Evolutionary conservation across 2,329 filamentous ascomycete genomes (phyloP).

Genomic region (Ophiocordyceps sinensis): DNA sequence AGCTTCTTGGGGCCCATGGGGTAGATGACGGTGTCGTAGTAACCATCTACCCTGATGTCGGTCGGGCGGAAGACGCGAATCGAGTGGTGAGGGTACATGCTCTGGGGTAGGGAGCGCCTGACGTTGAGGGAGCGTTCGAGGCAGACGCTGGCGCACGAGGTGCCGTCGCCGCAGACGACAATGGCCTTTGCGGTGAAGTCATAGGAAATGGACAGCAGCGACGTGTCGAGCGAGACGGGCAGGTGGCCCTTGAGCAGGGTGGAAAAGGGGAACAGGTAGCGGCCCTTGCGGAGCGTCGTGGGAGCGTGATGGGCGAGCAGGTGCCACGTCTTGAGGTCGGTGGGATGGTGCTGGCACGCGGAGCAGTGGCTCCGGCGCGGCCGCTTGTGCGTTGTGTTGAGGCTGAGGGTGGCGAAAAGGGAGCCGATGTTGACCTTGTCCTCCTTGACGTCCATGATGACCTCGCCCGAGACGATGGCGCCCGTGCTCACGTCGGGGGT

Average conservation of each 20-base stretch:
- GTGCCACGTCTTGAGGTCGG: slow-evolving; percentile 65
- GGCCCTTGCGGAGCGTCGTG: slow-evolving; percentile 33
- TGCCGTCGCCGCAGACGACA: slow-evolving; percentile 39
- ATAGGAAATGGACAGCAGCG: slow-evolving; percentile 63
- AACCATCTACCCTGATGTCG: slow-evolving; percentile 75
- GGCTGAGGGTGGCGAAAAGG: slow-evolving; percentile 58
- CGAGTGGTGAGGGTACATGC: slow-evolving; percentile 72
- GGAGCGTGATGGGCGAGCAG: slow-evolving; percentile 45
- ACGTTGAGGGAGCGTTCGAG: slow-evolving; percentile 57
- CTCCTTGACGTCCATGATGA: slow-evolving; percentile 60
- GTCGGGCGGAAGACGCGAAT: slow-evolving; percentile 93
- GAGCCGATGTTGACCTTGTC: slow-evolving; percentile 51
- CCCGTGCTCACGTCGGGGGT: slow-evolving; percentile 61
- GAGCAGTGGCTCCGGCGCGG: slow-evolving; percentile 68
- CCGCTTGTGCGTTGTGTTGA: slow-evolving; percentile 62
- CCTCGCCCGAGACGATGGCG: slow-evolving; percentile 70
- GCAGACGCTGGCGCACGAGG: slow-evolving; percentile 28
- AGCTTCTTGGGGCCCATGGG: slow-evolving; percentile 73
- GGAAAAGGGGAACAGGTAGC: slow-evolving; percentile 77
- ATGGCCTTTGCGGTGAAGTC: slow-evolving; percentile 56
- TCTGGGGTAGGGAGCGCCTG: slow-evolving; percentile 59
- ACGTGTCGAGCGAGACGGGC: slow-evolving; percentile 68
- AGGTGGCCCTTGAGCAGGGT: slow-evolving; percentile 72
- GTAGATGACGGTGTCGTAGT: slow-evolving; percentile 71
- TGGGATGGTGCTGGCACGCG: slow-evolving; percentile 58